Evolutionary conservation across 2,329 filamentous ascomycete genomes (phyloP), one percentile per base, ranked within the genome.

Genomic region (Fusarium austroafricanum): DNA sequence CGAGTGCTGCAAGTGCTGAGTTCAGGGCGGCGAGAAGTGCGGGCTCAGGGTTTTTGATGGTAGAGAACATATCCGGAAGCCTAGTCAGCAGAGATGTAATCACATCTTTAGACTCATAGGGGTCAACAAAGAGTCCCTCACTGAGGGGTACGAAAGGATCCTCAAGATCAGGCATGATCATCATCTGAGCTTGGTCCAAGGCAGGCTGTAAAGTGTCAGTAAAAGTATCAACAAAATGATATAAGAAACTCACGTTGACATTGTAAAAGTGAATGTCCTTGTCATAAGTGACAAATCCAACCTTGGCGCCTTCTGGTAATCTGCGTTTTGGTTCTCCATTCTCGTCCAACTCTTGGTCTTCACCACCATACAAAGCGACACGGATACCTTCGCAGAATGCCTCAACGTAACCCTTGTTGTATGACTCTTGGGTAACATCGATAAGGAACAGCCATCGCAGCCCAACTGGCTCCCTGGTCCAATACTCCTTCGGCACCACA

Each of bases 221-320:
- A 64, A 61, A 23, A 31, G 8, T 17, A 15, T 5, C 18, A 39
- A 10, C 33, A 17, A 2, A 20, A 42, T 28, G 2, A 20, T 38
- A 18, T 26, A 11, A 17, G 11, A 51, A 33, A 86, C 90, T 82
- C 83, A 92, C 89, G 75, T 90, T 93, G 73, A 97, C 89, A 75
- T 98, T 98, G 83, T 98, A 99, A 78, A 98, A 99, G 77, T 99
- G 96, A 61, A 99, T 92, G 73, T 97, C 94, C 79, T 93, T 95
- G 82, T 99, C 96, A 77, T 91, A 99, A 2, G 96, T 97, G 67
- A 98, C 90, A 77, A 99, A 97, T 49, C 95, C 96, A 64, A 99
- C 89, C 81, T 93, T 97, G 47, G 92, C 89, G 14, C 93, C 94
- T 53, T 87, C 82, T 0, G 96, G 93, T 73, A 97, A 84, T 54